phyloP scores from a whole-genome alignment of 345 rosid species.

The Citrus glauca region DNA sequence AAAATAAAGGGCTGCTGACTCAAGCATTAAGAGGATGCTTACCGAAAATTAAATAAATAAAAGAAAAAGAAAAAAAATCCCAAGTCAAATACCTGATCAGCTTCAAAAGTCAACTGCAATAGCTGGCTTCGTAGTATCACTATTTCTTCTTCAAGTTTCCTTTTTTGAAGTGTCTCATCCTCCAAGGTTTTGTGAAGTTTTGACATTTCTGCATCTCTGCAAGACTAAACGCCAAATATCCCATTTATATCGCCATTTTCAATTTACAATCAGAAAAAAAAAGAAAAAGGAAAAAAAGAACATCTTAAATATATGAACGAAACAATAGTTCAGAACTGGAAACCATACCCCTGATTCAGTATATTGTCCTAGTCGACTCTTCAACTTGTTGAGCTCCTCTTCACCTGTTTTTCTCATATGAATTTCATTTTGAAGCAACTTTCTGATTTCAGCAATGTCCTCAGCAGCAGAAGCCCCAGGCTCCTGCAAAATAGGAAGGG shows the following conservation, averaged over 20 bases:
- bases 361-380: conserved; percentile 51
- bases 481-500: conserved; percentile 28
- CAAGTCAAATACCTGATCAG: conserved; percentile 74
- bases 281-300: neutral
- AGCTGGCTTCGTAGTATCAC: conserved; percentile 66
- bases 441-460: conserved; percentile 56
- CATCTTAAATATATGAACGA: neutral
- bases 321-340: conserved; percentile 7
- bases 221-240: conserved; percentile 46
- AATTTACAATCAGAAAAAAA: neutral
- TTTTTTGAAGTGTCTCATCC: conserved; percentile 69
- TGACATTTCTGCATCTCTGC: conserved; percentile 59
- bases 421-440: conserved; percentile 62
- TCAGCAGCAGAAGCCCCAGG: conserved; percentile 30
- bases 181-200: conserved; percentile 73
- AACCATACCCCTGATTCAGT: conserved; percentile 60
- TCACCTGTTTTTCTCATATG: conserved; percentile 73
- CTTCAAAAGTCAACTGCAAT: conserved; percentile 82
- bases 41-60: no score
- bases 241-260: conserved; percentile 8
- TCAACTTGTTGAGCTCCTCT: conserved; percentile 69
- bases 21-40: neutral
- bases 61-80: no score
- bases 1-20: neutral
- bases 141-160: conserved; percentile 85